Conservation (phyloP, 768 basidiomycete species). For the Calocybe cyanea region DNA sequence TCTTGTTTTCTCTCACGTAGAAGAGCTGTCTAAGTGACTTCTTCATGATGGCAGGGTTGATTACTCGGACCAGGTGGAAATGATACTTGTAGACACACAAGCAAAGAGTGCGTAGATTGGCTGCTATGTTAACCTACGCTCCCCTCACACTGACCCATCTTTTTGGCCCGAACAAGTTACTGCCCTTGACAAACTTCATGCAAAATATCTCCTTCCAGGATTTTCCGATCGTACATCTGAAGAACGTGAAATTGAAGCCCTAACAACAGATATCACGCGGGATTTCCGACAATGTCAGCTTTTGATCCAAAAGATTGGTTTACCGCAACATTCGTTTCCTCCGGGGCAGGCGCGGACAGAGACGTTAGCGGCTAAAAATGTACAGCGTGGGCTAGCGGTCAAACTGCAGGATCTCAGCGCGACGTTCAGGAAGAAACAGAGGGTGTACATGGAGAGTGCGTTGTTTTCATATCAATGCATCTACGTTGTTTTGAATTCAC, state of each 20-base stretch:
- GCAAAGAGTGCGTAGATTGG: constrained; percentile 71
- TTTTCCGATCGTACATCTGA: constrained; percentile 94
- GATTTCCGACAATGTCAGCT: constrained; percentile 62
- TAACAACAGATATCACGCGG: constrained; percentile 87
- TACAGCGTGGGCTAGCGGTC: constrained; percentile 93
- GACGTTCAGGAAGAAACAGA: constrained; percentile 94
- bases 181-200: constrained; percentile 91
- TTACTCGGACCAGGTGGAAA: constrained; percentile 84
- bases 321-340: constrained; percentile 61
- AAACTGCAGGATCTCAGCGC: constrained; percentile 93
- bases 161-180: constrained; percentile 47
- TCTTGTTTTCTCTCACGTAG: constrained; percentile 16
- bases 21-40: too few species aligned
- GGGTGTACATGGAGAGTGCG: constrained; percentile 97
- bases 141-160: constrained; percentile 10
- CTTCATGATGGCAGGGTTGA: constrained; percentile 81
- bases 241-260: constrained; percentile 87
- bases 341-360: constrained; percentile 42
- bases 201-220: constrained; percentile 93
- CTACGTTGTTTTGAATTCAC: not conserved
- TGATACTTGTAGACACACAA: constrained; percentile 62
- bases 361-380: constrained; percentile 79
- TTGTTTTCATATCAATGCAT: constrained; percentile 24
- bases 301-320: constrained; percentile 74
- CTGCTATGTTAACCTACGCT: constrained; percentile 14